Evolutionary conservation across 139 green algal genomes (phyloP), one percentile per base, ranked within the genome.

Genomic region (Eudorina sp.): DNA sequence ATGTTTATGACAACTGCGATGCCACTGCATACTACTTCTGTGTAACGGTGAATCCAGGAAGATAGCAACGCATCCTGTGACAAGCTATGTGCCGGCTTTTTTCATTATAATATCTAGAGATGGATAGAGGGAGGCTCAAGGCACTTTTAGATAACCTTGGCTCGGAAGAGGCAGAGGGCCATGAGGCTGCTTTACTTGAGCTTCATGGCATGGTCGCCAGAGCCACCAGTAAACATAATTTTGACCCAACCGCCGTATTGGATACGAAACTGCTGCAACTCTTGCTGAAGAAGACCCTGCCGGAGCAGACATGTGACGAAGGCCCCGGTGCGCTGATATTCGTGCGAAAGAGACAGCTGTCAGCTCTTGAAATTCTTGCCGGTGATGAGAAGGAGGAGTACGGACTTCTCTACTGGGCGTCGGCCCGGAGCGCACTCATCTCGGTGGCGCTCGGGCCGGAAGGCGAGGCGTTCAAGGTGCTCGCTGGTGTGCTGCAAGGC

Each of bases 341-440:
- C 6, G 48, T 69, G 31, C 78, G 80, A 1, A 76, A 86, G 41
- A 48, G n/a, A 3, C 80, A 76, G 80, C 11, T 62, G 27, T 21
- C 48, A 48, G 43, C 34, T 0, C 80, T 86, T 6, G 80, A 86
- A 36, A 77, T 76, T 41, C 62, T 86, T 25, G 80, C 60, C 2
- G 80, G 80, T 29, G 80, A 86, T 45, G 80, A 76, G 2, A 73
- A 73, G 8, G 58, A 76, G 6, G 80, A 86, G 45, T 86, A 51
- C 11, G 80, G 80, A 0, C 80, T 86, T 36, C 29, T 86, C 5
- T 86, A 86, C 29, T 86, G 80, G 80, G 53, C 80, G 14, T 76
- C 80, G 7, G 51, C 80, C 1, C 58, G 80, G 2, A 25, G 60
- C 29, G 43, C 60, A 53, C 80, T 86, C 0, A 41, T 76, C 25